Evolutionary conservation across 805 yeast species (phyloP).

Genomic region (Torulaspora indica): DNA sequence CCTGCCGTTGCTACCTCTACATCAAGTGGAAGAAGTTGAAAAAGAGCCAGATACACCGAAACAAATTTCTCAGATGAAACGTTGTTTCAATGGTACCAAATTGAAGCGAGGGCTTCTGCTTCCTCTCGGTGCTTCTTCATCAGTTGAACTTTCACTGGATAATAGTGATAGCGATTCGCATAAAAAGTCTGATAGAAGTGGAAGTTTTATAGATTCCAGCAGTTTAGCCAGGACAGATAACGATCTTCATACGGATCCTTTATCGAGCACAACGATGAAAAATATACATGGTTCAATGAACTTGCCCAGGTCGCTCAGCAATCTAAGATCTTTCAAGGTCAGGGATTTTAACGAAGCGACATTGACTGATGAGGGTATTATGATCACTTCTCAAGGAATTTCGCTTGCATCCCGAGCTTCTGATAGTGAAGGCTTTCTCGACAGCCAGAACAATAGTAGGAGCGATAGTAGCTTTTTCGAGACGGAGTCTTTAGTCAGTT

Average conservation of each 20-base stretch:
- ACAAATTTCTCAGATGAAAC: background rate
- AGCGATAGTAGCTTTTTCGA: constrained; percentile 22
- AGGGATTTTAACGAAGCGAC: constrained; percentile 26
- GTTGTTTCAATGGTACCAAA: background rate
- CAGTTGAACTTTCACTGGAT: background rate
- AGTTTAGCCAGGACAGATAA: constrained; percentile 1
- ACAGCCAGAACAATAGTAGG: constrained; percentile 5
- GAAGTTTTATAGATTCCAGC: constrained; percentile 2
- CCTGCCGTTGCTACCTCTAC: background rate
- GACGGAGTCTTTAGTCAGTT: constrained; percentile 34
- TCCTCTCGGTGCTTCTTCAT: background rate
- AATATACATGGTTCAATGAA: constrained; percentile 14
- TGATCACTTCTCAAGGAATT: constrained; percentile 32
- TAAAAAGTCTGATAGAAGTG: background rate
- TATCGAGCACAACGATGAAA: constrained; percentile 9
- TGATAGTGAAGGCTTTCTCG: background rate
- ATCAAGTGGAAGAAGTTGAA: background rate
- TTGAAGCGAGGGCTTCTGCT: background rate
- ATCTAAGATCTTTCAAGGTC: constrained; percentile 7
- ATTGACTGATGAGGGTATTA: constrained; percentile 36
- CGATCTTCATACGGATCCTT: constrained; percentile 11
- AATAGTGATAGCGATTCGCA: background rate
- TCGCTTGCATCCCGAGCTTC: background rate
- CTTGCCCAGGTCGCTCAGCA: constrained; percentile 7
- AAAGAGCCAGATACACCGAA: background rate